Evolutionary conservation across 129 eudicot genomes (phyloP).

Genomic region (Oenanthe sinensis): DNA sequence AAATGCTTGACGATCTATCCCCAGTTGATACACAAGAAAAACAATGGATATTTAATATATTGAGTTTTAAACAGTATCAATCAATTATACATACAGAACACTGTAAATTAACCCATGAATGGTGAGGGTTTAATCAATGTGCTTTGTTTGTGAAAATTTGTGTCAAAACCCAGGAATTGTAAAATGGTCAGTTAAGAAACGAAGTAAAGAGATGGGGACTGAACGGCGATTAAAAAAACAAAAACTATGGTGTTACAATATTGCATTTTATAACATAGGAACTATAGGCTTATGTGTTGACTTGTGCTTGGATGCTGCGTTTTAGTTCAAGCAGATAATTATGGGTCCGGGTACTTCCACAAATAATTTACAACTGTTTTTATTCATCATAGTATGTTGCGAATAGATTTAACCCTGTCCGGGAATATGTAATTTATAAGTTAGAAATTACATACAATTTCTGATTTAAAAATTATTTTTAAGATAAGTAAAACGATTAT

Average conservation of each 20-base stretch:
- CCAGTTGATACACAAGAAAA: background rate
- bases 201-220: background rate
- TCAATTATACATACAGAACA: background rate
- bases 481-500: too few species aligned
- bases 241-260: background rate
- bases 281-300: background rate
- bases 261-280: too few species aligned
- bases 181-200: background rate
- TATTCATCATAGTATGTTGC: too few species aligned
- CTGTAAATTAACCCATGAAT: background rate
- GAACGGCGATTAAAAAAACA: background rate
- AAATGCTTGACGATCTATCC: background rate
- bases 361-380: too few species aligned
- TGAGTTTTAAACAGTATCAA: background rate
- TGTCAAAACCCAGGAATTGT: background rate
- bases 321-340: background rate
- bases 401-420: too few species aligned
- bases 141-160: background rate
- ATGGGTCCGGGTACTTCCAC: too few species aligned
- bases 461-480: too few species aligned
- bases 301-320: background rate
- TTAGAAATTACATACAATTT: too few species aligned
- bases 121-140: constrained; percentile 6
- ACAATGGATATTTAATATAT: background rate
- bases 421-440: too few species aligned